phyloP scores from a whole-genome alignment of 768 basidiomycete species.

The Tylopilus rubrobrunneus region DNA sequence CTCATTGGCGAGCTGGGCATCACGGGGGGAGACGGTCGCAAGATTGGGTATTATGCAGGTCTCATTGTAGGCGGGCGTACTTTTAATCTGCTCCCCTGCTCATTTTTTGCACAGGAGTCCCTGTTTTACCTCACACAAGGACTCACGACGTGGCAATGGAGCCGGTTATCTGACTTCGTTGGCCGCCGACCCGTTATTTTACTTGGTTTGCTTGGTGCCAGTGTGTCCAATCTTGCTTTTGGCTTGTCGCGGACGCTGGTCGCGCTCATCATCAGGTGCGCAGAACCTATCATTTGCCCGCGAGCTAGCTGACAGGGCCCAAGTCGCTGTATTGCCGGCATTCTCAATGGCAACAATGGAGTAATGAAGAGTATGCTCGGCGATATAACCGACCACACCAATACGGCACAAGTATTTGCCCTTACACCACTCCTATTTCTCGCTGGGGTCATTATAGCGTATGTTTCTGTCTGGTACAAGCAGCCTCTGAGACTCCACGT shows the following conservation, averaged over 20 bases:
- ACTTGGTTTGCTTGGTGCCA: slow-evolving; percentile 48
- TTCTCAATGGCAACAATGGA: slow-evolving; percentile 39
- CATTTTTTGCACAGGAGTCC: slow-evolving; percentile 44
- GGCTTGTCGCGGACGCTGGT: slow-evolving; percentile 58
- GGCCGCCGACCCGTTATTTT: slow-evolving; percentile 63
- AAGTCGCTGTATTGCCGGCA: slow-evolving; percentile 33
- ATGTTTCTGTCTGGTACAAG: no score
- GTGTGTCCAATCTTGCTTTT: slow-evolving; percentile 54
- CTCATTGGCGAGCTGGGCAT: slow-evolving; percentile 37
- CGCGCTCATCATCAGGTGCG: slow-evolving; percentile 50
- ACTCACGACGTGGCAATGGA: slow-evolving; percentile 59
- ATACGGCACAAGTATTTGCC: not conserved
- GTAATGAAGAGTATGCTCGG: slow-evolving; percentile 29
- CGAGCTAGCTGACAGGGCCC: no score
- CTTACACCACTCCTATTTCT: no score
- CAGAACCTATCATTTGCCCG: no score
- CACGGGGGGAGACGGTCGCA: slow-evolving; percentile 37
- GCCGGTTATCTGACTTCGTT: slow-evolving; percentile 53
- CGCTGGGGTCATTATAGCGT: no score
- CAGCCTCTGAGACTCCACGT: no score
- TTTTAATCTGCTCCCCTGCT: not conserved
- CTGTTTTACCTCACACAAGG: slow-evolving; percentile 60
- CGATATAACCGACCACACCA: not conserved
- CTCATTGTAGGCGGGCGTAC: not conserved
- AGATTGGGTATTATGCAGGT: slow-evolving; percentile 62